Evolutionary conservation across 345 rosid species (phyloP).

Genomic region (Eucalyptus pauciflora): DNA sequence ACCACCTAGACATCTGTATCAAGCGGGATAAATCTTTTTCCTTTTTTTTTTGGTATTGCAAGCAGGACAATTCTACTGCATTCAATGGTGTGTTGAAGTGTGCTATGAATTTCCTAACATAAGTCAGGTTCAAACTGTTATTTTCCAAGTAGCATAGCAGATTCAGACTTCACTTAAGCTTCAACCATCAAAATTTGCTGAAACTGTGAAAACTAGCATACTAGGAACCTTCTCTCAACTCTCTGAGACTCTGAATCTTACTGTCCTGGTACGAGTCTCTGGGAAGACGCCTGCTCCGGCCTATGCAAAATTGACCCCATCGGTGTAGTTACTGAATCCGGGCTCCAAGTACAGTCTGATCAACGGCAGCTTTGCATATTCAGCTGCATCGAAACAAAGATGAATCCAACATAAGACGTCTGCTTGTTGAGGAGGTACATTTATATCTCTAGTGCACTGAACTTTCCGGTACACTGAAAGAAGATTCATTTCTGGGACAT

Average conservation of each 20-base stretch:
- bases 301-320: constrained; percentile 7
- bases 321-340: not conserved
- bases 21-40: no score
- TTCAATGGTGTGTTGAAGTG: no score
- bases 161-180: no score
- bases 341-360: not conserved
- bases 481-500: not conserved
- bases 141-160: no score
- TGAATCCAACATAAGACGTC: no score
- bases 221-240: not conserved
- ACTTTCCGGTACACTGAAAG: not conserved
- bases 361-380: constrained; percentile 1
- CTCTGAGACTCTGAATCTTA: not conserved
- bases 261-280: not conserved
- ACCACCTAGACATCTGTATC: no score
- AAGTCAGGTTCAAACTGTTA: no score
- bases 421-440: not conserved
- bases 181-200: no score
- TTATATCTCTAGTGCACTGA: not conserved
- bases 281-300: constrained; percentile 7
- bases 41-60: no score
- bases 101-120: no score
- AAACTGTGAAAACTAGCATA: not conserved
- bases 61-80: no score
- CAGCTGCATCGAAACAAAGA: not conserved